Base-by-base conservation (phyloP, 139 green algal genomes). In the Tetraselmis chui region DNA sequence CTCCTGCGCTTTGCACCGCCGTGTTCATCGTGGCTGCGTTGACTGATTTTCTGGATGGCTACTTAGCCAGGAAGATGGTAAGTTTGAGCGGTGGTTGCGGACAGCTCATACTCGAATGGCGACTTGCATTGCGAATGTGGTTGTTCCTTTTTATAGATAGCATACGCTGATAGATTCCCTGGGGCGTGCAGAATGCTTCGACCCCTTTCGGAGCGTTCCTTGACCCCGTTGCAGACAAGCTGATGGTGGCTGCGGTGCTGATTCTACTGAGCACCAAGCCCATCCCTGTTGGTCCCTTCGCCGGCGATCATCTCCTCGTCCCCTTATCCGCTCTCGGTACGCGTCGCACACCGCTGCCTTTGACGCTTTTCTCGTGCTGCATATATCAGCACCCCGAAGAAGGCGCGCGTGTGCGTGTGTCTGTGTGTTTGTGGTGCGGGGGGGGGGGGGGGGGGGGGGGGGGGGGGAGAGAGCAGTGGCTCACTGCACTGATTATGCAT, bases 211-310 rank as follows among this genome's bases (percentile, higher is more conserved):
- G 96, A 2, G 96, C 96, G 0, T 99, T 99, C 81, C 90, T 99
- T 22, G 96, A 99, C 87, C 96, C 96, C 0, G 96, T 99, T 31
- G 96, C 96, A 2, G 96, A 99, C 89, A 99, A 99, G 89, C 90
- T 98, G 32, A 98, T 97, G 95, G 96, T 99, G 11, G 88, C 91
- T 32, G 90, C 95, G 31, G 87, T 91, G 25, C 88, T 98, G 1
- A 83, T 98, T 18, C 88, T 98, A 80, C 84, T 97, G 18, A 90
- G 89, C 86, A 95, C 90, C 1, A 80, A 86, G 24, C 89, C 94
- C 0, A 74, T 96, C 1, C 78, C 90, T 5, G 78, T 78, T 27
- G 93, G 93, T 0, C 85, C 88, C 0, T 79, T 92, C n/a, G 85
- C 90, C 18, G 91, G 91, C 26, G 94, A 95, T 78, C 59, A 86